Conservation (phyloP, 495 filamentous ascomycete species). For the Aspergillus bertholletiae region DNA sequence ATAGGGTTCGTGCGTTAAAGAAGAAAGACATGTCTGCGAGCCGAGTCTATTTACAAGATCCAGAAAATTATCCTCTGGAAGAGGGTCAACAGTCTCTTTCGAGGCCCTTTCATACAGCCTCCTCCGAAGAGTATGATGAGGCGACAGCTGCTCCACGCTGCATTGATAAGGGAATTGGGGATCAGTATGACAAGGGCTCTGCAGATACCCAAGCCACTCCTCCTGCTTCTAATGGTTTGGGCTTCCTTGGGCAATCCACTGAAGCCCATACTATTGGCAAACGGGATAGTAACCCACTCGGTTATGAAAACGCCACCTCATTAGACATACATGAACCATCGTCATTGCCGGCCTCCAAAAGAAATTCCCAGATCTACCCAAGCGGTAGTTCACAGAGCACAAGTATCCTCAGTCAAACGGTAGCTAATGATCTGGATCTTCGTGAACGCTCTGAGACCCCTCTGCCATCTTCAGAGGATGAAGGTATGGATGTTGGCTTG, state of each 20-base stretch:
- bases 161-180: neutral
- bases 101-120: neutral
- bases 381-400: constrained; percentile 28
- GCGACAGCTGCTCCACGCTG: neutral
- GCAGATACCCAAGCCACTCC: constrained; percentile 30
- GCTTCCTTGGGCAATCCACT: constrained; percentile 16
- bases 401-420: constrained; percentile 21
- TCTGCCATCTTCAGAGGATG: constrained; percentile 43
- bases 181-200: constrained; percentile 16
- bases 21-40: constrained; percentile 23
- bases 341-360: constrained; percentile 11
- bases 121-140: neutral
- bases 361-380: constrained; percentile 19
- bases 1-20: constrained; percentile 23
- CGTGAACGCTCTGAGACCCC: constrained; percentile 26
- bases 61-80: neutral
- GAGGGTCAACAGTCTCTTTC: neutral
- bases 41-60: constrained; percentile 11
- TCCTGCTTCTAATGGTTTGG: constrained; percentile 23
- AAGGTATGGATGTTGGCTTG: constrained; percentile 22
- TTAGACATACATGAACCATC: constrained; percentile 6
- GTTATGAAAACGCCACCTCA: neutral
- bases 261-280: constrained; percentile 6
- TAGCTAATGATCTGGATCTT: constrained; percentile 18
- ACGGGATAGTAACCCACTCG: constrained; percentile 20